Conservation (phyloP, 2,329 filamentous ascomycete species). For the Corinectria fuckeliana region DNA sequence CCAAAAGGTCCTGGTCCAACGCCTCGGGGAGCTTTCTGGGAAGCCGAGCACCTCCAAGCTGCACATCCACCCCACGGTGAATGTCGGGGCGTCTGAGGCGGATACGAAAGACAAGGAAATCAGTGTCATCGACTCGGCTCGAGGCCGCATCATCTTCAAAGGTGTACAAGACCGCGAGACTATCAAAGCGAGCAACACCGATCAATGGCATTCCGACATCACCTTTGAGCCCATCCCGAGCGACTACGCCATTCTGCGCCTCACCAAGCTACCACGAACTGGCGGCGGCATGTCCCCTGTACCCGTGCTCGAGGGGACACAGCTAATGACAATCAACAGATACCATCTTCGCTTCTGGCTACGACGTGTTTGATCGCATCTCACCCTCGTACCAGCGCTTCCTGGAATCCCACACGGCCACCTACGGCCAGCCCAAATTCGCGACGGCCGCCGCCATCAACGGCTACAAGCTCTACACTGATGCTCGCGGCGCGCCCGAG, state of each 20-base stretch:
- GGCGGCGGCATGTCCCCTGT: constrained; percentile 47
- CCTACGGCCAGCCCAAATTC: constrained; percentile 20
- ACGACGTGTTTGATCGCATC: constrained; percentile 65
- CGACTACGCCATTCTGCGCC: constrained; percentile 62
- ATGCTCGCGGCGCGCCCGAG: constrained; percentile 53
- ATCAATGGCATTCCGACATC: constrained; percentile 58
- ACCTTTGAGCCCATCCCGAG: constrained; percentile 62
- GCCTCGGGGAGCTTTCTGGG: constrained; percentile 65
- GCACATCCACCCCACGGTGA: constrained; percentile 64
- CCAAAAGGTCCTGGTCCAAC: constrained; percentile 65
- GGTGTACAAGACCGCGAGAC: constrained; percentile 26
- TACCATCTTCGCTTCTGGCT: constrained; percentile 66
- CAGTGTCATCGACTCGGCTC: constrained; percentile 61
- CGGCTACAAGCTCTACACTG: constrained; percentile 52
- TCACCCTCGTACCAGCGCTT: constrained; percentile 57
- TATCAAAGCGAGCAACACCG: constrained; percentile 41
- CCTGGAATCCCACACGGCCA: constrained; percentile 58
- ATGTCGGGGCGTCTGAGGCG: constrained; percentile 54
- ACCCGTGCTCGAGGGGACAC: too few relatives aligned
- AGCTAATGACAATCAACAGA: constrained; percentile 33
- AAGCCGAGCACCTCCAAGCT: constrained; percentile 63
- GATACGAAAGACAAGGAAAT: constrained; percentile 58
- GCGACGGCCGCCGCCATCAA: constrained; percentile 45
- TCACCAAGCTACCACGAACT: constrained; percentile 58
- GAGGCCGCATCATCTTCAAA: neutral